These are phyloP conservation scores for Adansonia grandidieri DNA, from an alignment of 441 rosid genomes.

Conservation along the genomic window DNA sequence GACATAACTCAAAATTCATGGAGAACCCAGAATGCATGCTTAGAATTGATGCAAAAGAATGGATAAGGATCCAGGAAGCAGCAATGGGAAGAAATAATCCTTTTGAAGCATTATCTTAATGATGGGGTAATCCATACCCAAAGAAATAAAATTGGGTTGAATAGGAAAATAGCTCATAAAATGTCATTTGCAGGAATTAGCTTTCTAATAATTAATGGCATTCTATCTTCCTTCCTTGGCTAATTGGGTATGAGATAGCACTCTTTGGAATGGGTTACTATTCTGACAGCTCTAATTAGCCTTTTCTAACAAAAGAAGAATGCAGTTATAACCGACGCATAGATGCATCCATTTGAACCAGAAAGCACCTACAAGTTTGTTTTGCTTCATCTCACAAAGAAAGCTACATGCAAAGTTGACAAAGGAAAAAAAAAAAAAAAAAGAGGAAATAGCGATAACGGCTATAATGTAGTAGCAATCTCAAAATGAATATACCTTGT, in stretches of 20 bases:
- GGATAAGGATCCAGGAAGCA: not conserved
- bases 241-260: not conserved
- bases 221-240: not conserved
- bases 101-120: not conserved
- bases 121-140: not conserved
- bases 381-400: not conserved
- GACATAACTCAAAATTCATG: not conserved
- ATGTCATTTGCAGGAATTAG: not conserved
- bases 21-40: constrained; percentile 20
- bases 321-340: not conserved
- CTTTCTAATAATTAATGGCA: not conserved
- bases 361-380: not conserved
- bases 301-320: not conserved
- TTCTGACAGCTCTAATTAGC: not conserved
- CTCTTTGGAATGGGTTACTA: not conserved
- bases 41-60: constrained; percentile 27
- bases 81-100: not conserved
- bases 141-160: not conserved
- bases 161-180: not conserved
- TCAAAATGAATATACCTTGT: constrained; percentile 49
- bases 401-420: not conserved
- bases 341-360: not conserved
- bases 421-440: not conserved
- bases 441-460: not conserved
- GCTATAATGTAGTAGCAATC: not conserved